These are phyloP conservation scores for Hortaea sp. DNA, from an alignment of 2,329 filamentous ascomycete genomes.

Conservation along the genomic window DNA sequence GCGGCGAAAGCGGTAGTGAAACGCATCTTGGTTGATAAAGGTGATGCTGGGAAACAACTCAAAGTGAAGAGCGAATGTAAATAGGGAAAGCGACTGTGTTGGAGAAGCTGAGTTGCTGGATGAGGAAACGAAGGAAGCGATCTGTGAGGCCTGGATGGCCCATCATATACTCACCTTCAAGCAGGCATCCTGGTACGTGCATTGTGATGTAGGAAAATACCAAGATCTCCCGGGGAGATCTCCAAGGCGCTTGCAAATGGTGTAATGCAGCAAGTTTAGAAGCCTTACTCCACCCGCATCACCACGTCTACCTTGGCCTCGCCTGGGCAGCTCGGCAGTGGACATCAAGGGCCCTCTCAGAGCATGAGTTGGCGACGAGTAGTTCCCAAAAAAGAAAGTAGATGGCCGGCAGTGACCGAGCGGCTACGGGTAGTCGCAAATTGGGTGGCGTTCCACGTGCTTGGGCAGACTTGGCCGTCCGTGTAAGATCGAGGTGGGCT, in stretches of 20 bases:
- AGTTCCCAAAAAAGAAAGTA: background rate
- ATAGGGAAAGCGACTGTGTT: background rate
- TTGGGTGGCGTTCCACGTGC: background rate
- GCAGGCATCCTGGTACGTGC: background rate
- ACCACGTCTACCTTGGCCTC: background rate
- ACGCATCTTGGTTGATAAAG: slow-evolving; percentile 1
- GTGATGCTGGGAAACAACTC: background rate
- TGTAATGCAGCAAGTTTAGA: background rate
- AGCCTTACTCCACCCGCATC: background rate
- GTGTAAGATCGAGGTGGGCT: background rate
- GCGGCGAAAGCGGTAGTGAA: slow-evolving; percentile 1
- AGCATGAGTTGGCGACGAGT: background rate
- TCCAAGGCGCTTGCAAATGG: background rate
- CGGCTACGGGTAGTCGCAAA: background rate
- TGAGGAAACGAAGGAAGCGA: background rate
- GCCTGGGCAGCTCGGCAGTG: background rate
- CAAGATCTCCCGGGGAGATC: background rate
- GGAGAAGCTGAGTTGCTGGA: background rate
- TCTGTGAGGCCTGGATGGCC: background rate
- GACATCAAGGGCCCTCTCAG: background rate
- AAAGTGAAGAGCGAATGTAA: background rate
- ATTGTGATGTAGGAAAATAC: background rate
- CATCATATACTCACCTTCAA: background rate
- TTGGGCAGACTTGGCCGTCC: background rate
- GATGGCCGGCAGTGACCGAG: background rate